These are phyloP conservation scores for Suhomyces bolitotheri DNA, from an alignment of 1,139 yeast genomes.

Conservation along the genomic window DNA sequence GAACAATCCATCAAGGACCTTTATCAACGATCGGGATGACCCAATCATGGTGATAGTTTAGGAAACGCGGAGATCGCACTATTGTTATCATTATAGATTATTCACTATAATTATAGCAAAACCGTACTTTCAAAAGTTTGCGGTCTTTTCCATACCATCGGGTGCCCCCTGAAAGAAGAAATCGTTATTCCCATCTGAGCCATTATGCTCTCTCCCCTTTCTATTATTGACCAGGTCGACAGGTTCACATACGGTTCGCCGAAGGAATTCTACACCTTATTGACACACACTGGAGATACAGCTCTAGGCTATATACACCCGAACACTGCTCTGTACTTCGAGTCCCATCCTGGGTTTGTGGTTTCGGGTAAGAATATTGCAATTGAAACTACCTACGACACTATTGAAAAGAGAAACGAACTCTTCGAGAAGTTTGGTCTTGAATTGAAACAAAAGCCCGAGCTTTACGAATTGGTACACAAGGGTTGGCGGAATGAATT, in stretches of 20 bases:
- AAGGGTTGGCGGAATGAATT: conserved; percentile 89
- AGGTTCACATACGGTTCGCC: conserved; percentile 41
- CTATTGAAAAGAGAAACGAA: conserved; percentile 48
- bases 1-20: conserved; percentile 32
- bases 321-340: conserved; percentile 43
- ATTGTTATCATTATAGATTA: too few species aligned
- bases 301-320: conserved; percentile 56
- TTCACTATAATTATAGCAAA: too few species aligned
- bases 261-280: conserved; percentile 40
- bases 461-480: conserved; percentile 43
- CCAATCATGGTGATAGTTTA: conserved; percentile 26
- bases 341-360: conserved; percentile 33
- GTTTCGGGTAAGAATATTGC: conserved; percentile 29
- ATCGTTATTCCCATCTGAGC: too few species aligned
- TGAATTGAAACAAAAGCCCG: conserved; percentile 38
- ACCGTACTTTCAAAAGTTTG: too few species aligned
- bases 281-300: conserved; percentile 50
- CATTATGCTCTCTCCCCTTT: conserved; percentile 1
- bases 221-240: conserved; percentile 46
- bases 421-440: conserved; percentile 47
- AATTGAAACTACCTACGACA: conserved; percentile 38
- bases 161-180: too few species aligned
- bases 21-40: conserved; percentile 36
- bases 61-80: conserved; percentile 2
- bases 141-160: too few species aligned